Evolutionary conservation across 371 early-diverging fungal species (phyloP).

Genomic region (Phascolomyces articulosus): DNA sequence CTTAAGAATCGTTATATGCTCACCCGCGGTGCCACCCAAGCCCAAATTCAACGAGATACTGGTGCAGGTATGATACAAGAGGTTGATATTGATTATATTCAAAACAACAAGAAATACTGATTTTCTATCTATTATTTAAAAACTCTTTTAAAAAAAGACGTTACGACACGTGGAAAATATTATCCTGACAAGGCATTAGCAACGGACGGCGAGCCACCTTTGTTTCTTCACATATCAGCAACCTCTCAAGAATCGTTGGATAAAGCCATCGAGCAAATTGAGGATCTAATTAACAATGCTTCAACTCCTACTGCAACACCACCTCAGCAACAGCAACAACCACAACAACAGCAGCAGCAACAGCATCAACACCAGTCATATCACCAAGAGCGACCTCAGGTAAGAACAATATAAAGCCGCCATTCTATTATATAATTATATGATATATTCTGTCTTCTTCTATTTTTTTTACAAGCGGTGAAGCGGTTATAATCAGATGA

Average conservation of each 20-base stretch:
- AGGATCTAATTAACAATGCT: constrained; percentile 69
- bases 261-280: constrained; percentile 68
- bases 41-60: constrained; percentile 73
- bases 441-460: too few species aligned
- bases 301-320: constrained; percentile 27
- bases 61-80: constrained; percentile 58
- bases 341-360: neutral
- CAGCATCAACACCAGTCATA: neutral
- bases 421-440: too few species aligned
- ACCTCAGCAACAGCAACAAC: constrained; percentile 16
- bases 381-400: constrained; percentile 5
- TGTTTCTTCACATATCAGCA: constrained; percentile 79
- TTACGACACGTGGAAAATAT: constrained; percentile 85
- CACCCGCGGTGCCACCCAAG: constrained; percentile 79
- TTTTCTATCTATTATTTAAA: neutral
- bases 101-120: too few species aligned
- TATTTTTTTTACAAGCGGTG: too few species aligned
- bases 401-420: neutral
- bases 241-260: constrained; percentile 69
- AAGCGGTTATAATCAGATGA: too few species aligned
- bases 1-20: constrained; percentile 79
- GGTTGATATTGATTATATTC: too few species aligned
- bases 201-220: constrained; percentile 76
- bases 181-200: constrained; percentile 75
- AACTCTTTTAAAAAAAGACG: constrained; percentile 39